phyloP scores from a whole-genome alignment of 495 filamentous ascomycete genomes.

The Pseudoneurospora amorphoporcata region DNA sequence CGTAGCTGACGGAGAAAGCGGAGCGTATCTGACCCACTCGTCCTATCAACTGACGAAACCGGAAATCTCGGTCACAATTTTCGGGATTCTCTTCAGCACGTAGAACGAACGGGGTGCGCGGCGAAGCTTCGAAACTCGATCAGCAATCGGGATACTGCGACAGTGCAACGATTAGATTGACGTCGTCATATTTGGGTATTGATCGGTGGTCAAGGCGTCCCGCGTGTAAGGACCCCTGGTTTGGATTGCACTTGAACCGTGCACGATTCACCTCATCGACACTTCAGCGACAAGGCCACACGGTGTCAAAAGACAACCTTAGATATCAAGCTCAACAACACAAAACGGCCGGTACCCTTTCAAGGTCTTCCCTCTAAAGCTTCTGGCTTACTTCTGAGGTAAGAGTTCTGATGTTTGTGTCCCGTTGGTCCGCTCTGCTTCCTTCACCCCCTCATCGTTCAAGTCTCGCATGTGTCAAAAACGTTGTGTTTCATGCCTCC shows the following conservation, averaged over 20 bases:
- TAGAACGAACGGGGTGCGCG: background rate
- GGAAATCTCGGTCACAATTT: background rate
- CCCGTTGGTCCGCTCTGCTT: background rate
- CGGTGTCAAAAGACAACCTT: background rate
- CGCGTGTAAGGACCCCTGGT: conserved; percentile 5
- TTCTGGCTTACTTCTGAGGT: conserved; percentile 1
- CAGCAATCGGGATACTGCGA: background rate
- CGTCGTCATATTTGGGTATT: conserved; percentile 16
- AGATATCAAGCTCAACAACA: background rate
- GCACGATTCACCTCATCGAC: conserved; percentile 12
- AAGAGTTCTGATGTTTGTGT: conserved; percentile 1
- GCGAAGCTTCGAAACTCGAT: background rate
- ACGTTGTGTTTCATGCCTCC: background rate
- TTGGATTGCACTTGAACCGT: conserved; percentile 12
- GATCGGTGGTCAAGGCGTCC: conserved; percentile 14
- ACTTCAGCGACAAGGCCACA: background rate
- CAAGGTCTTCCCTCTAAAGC: background rate
- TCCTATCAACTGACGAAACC: background rate
- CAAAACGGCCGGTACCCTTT: background rate
- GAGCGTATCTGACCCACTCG: background rate
- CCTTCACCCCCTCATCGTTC: background rate
- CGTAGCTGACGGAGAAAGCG: background rate
- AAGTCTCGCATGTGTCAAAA: background rate
- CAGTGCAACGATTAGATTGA: conserved; percentile 1
- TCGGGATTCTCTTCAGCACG: background rate